A percentile compares a stretch with the other conserved stretches of the same genome.
These are phyloP conservation scores for Penicillium sp. DNA, from an alignment of 2,329 filamentous ascomycete species.

Conservation along the genomic window DNA sequence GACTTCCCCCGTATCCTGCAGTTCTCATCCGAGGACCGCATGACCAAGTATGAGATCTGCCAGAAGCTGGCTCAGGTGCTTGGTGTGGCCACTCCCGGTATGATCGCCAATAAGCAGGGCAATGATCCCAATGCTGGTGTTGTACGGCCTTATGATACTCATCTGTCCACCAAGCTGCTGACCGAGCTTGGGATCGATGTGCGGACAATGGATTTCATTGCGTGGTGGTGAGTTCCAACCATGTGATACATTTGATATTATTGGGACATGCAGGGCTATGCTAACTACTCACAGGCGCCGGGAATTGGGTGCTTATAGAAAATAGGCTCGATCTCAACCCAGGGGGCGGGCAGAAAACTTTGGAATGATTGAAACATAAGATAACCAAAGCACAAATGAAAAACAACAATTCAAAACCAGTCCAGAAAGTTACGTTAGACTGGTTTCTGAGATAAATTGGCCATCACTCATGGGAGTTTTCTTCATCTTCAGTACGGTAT, in stretches of 20 bases:
- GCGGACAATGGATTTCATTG: conserved; percentile 69
- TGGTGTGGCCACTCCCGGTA: conserved; percentile 66
- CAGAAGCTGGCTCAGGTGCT: conserved; percentile 75
- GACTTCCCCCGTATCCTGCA: conserved; percentile 71
- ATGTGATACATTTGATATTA: neutral
- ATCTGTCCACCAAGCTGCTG: conserved; percentile 74
- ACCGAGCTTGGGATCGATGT: conserved; percentile 73
- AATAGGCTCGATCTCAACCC: neutral
- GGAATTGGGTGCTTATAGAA: conserved; percentile 29
- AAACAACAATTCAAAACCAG: neutral
- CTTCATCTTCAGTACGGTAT: neutral
- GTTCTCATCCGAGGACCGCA: conserved; percentile 80
- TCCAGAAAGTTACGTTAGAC: neutral
- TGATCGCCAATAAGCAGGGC: conserved; percentile 66
- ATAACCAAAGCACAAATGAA: neutral
- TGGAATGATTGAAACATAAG: no score
- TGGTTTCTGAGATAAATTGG: no score
- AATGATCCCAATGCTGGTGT: conserved; percentile 70
- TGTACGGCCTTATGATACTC: conserved; percentile 82
- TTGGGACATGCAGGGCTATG: conserved; percentile 8
- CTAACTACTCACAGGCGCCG: conserved; percentile 28
- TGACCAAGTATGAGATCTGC: conserved; percentile 90
- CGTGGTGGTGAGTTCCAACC: conserved; percentile 65
- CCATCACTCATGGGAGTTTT: no score
- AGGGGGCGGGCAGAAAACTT: neutral